These are phyloP conservation scores for Aspergillus glaucus DNA, from an alignment of 2,329 filamentous ascomycete genomes.

Conservation along the genomic window DNA sequence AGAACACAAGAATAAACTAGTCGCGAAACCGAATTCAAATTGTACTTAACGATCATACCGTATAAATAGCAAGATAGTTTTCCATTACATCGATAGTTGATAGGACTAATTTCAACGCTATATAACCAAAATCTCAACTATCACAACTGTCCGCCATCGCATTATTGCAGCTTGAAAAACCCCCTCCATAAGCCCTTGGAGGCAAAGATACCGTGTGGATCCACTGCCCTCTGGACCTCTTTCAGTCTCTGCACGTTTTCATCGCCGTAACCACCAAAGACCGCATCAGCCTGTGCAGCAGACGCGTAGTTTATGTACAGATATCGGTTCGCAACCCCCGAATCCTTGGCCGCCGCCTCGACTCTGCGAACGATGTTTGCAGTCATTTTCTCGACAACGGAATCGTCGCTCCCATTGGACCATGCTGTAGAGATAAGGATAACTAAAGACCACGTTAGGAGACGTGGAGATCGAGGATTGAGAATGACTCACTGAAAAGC, in stretches of 20 bases:
- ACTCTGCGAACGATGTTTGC: constrained; percentile 4
- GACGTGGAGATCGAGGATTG: not conserved
- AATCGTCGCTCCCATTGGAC: constrained; percentile 4
- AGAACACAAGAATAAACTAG: too few relatives aligned
- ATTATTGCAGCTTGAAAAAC: constrained; percentile 7
- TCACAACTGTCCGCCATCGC: too few relatives aligned
- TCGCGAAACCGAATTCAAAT: too few relatives aligned
- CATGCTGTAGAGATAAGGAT: constrained; percentile 10
- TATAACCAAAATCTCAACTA: too few relatives aligned
- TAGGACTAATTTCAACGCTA: too few relatives aligned
- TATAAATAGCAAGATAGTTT: too few relatives aligned
- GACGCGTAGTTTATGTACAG: constrained; percentile 41
- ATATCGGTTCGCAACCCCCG: constrained; percentile 21
- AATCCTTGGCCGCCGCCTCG: constrained; percentile 15
- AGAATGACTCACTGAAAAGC: constrained; percentile 6
- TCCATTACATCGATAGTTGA: too few relatives aligned
- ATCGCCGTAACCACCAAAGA: constrained; percentile 33
- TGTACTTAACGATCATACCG: too few relatives aligned
- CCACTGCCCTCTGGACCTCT: constrained; percentile 29
- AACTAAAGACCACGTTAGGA: not conserved
- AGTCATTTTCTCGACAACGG: constrained; percentile 7
- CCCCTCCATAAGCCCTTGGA: constrained; percentile 8
- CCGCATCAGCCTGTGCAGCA: constrained; percentile 23
- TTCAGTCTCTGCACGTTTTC: constrained; percentile 26
- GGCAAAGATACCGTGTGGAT: constrained; percentile 32